phyloP scores from a whole-genome alignment of 2,329 filamentous ascomycete genomes.

The Kalmusia sp. region DNA sequence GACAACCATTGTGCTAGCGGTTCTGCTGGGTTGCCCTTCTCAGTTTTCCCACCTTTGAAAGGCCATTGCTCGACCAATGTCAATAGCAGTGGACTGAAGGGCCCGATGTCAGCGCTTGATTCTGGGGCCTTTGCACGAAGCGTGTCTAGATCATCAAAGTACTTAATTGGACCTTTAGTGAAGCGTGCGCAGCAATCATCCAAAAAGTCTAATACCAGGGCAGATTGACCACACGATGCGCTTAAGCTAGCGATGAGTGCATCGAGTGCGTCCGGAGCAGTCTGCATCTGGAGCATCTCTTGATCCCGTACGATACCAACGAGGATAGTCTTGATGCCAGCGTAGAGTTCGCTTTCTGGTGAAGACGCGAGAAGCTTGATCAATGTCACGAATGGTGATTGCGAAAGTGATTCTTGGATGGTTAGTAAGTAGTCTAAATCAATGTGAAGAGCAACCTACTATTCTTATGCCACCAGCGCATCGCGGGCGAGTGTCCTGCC shows the following conservation, averaged over 20 bases:
- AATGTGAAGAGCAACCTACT: conserved; percentile 43
- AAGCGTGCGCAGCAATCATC: conserved; percentile 84
- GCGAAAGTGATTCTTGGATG: conserved; percentile 59
- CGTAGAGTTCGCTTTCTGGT: conserved; percentile 56
- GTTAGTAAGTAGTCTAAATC: conserved; percentile 13
- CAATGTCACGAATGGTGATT: conserved; percentile 76
- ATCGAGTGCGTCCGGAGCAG: conserved; percentile 48
- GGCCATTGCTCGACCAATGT: conserved; percentile 79
- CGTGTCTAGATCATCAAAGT: conserved; percentile 74
- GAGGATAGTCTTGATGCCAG: conserved; percentile 64
- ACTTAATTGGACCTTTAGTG: conserved; percentile 79
- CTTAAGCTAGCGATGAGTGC: conserved; percentile 56
- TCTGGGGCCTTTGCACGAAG: conserved; percentile 36
- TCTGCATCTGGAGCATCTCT: conserved; percentile 65
- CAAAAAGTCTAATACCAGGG: conserved; percentile 70
- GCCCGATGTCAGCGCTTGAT: conserved; percentile 23
- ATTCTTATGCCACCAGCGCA: conserved; percentile 87
- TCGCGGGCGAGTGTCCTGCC: conserved; percentile 79
- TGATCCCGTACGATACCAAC: conserved; percentile 68
- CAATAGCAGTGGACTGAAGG: conserved; percentile 70
- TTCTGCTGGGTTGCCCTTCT: conserved; percentile 34
- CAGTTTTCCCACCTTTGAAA: conserved; percentile 56
- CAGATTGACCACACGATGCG: conserved; percentile 47
- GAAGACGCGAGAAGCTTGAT: conserved; percentile 65
- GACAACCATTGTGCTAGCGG: conserved; percentile 44